A percentile compares a stretch with the other conserved stretches of the same genome.
phyloP scores from a whole-genome alignment of 1,284 basidiomycete genomes.

The Phellopilus nigrolimitatus region DNA sequence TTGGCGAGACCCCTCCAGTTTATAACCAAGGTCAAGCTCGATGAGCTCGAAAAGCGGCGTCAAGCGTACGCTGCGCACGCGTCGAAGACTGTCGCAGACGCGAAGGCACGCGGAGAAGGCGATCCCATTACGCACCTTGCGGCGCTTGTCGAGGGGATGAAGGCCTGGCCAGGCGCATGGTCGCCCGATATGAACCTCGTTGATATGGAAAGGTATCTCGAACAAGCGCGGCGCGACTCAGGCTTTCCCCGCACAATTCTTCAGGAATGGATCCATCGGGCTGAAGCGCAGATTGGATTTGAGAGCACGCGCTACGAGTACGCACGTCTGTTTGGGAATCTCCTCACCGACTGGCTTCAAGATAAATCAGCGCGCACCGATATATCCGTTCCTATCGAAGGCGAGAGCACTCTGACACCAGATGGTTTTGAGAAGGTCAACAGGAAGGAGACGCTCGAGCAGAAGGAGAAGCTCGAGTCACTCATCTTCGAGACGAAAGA shows the following conservation, averaged over 20 bases:
- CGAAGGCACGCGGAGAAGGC: background rate
- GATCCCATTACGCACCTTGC: constrained; percentile 5
- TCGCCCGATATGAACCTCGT: constrained; percentile 10
- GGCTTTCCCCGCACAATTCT: constrained; percentile 9
- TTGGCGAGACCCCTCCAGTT: constrained; percentile 32
- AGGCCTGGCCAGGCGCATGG: constrained; percentile 15
- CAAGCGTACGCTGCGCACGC: background rate
- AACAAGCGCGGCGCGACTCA: constrained; percentile 15
- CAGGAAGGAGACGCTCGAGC: no score
- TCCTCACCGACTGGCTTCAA: constrained; percentile 18
- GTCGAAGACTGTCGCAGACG: background rate
- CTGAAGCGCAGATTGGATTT: constrained; percentile 12
- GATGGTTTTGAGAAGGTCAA: background rate
- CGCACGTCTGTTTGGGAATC: constrained; percentile 16
- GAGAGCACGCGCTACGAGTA: constrained; percentile 19
- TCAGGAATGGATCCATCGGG: constrained; percentile 13
- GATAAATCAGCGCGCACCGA: background rate
- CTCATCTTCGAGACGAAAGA: no score
- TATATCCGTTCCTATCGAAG: background rate
- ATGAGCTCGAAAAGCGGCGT: background rate
- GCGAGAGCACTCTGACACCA: background rate
- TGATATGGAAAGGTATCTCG: constrained; percentile 15
- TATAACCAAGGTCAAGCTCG: constrained; percentile 27
- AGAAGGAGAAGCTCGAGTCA: no score
- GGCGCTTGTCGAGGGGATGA: constrained; percentile 14